Conservation (phyloP, 2,329 filamentous ascomycete genomes). For the Trichophaea hybrida region DNA sequence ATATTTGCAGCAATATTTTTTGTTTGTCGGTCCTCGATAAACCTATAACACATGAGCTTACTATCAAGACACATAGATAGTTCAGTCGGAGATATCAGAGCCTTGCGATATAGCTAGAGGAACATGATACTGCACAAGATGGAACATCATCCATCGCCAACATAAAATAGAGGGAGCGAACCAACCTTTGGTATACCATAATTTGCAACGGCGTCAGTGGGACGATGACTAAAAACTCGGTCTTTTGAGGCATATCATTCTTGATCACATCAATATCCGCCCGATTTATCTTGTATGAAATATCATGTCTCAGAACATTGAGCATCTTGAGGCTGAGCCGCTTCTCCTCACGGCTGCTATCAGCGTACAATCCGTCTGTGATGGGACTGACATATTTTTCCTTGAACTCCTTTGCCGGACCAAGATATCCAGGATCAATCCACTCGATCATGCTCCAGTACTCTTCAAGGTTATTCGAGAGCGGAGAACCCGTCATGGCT, state of each 20-base stretch:
- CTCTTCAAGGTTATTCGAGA: slow-evolving; percentile 71
- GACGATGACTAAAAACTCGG: slow-evolving; percentile 67
- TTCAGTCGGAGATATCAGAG: no score
- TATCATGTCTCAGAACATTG: slow-evolving; percentile 52
- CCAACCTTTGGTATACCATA: slow-evolving; percentile 41
- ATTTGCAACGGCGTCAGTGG: slow-evolving; percentile 53
- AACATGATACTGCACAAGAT: no score
- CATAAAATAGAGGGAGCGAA: neutral
- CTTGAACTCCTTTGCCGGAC: slow-evolving; percentile 52
- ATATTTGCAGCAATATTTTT: no score
- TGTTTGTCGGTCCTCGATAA: no score
- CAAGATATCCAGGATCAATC: slow-evolving; percentile 68
- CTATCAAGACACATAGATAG: no score
- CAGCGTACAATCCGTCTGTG: slow-evolving; percentile 50
- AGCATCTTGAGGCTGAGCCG: slow-evolving; percentile 51
- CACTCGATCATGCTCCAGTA: slow-evolving; percentile 81
- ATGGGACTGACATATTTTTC: slow-evolving; percentile 60
- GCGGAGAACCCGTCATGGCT: slow-evolving; percentile 71
- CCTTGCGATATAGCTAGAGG: no score
- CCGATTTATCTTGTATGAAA: slow-evolving; percentile 65
- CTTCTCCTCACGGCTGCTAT: slow-evolving; percentile 45
- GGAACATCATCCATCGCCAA: no score
- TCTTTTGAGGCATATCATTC: slow-evolving; percentile 56
- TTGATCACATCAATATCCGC: slow-evolving; percentile 54
- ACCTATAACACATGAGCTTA: no score